Evolutionary conservation across 352 stramenopile species (phyloP), one percentile per base, ranked within the genome.

Genomic region (Hyaloperonospora arabidopsidis): DNA sequence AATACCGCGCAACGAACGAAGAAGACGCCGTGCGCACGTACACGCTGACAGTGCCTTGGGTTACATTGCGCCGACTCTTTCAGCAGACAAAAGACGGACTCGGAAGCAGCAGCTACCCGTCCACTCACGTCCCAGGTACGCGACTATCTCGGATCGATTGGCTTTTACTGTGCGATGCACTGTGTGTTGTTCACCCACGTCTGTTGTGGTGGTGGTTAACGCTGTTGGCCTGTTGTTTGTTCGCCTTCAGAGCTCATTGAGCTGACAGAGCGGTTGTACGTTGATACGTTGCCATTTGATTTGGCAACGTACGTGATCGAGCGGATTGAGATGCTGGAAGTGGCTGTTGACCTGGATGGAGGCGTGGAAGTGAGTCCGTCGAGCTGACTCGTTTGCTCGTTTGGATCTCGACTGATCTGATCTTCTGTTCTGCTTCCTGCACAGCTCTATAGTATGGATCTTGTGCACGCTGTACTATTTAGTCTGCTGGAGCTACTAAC

Each of bases 41-140:
- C 55, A 84, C 76, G 32, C 62, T 86, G 49, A 86, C 74, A 2
- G 63, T 86, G 34, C 76, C 76, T 1, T 85, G 74, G 74, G 55
- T 46, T 14, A 75, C 70, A 21, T 51, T 84, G 38, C 54, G 59
- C 45, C 67, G 74, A 32, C 49, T 84, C n/a, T 69, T 68, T 50
- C 55, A 73, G 19, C 54, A 83, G 45, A 61, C 52, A 2, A 62
- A 69, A 29, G 40, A 57, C 29, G 51, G 41, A 49, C 38, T 52
- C 35, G 45, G 50, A 46, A 46, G 49, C 21, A 46, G 49, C 21
- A 68, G 44, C 21, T 47, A 47, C 4, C 23, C 49, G 3, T 50
- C 46, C 5, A 49, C 45, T 18, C 58, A 59, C 43, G 44, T 73
- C 18, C 67, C 67, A 72, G 64, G 66, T 76, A 64, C 15, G 48